These are phyloP conservation scores for Mrakia gelida DNA, from an alignment of 768 basidiomycete genomes.

Conservation along the genomic window DNA sequence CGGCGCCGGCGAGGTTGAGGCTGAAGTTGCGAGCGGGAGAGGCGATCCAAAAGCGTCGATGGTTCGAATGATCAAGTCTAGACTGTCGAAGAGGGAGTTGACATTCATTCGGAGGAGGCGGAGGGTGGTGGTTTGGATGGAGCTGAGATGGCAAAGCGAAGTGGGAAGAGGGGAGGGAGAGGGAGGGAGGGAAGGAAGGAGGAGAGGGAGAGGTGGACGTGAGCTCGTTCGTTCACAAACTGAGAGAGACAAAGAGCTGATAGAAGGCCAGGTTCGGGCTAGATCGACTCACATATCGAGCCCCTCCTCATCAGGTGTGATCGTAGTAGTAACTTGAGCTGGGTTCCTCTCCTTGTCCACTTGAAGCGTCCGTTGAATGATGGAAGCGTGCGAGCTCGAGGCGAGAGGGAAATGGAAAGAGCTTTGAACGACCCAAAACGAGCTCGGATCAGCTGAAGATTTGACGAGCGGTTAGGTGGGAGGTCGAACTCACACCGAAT, in stretches of 20 bases:
- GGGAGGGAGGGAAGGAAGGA: neutral
- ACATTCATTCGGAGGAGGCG: conserved; percentile 32
- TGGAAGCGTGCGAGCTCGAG: conserved; percentile 14
- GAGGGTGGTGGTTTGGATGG: conserved; percentile 27
- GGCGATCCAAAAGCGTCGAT: conserved; percentile 24
- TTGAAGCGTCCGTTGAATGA: conserved; percentile 22
- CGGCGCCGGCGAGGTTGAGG: too few species aligned
- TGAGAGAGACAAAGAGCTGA: neutral
- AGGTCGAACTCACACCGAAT: neutral
- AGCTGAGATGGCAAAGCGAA: neutral
- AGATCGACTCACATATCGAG: conserved; percentile 8
- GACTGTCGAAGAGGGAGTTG: conserved; percentile 31
- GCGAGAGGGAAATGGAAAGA: conserved; percentile 27
- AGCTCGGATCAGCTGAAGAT: neutral
- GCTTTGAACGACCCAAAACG: neutral
- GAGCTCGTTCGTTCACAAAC: neutral
- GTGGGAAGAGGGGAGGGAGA: too few species aligned
- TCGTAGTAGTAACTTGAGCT: conserved; percentile 1
- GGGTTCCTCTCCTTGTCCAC: conserved; percentile 28
- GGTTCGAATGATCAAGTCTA: conserved; percentile 26
- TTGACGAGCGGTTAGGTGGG: too few species aligned
- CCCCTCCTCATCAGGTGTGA: neutral
- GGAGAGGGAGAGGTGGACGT: neutral
- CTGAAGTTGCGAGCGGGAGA: neutral
- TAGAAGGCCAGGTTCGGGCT: too few species aligned